Base-by-base conservation (phyloP, 2,329 filamentous ascomycete species). In the Apiospora marii region DNA sequence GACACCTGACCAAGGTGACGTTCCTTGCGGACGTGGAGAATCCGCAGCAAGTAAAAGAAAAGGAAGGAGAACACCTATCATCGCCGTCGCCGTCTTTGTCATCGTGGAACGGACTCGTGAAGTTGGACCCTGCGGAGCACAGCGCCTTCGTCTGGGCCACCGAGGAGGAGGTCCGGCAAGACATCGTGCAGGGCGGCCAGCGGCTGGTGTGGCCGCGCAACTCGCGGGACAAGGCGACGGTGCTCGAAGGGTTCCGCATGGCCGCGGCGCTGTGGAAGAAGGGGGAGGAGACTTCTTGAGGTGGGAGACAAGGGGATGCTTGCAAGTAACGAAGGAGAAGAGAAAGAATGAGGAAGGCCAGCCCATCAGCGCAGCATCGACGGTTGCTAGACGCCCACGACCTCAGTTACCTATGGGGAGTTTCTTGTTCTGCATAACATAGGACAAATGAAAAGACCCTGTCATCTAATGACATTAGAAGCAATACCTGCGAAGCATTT, bases 71-170 rank as follows among this genome's bases (percentile, higher is more conserved):
- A 27, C 7, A 13, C 14, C 12, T 24, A 8, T 30, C 27, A 12
- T 30, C 13, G 10, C 7, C 46, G 22, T 6, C n/a, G 22, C 6
- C n/a, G 19, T 8, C 16, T 3, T n/a, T 64, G 58, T 13, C 34
- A 30, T 61, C 7, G 30, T 34, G 34, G 67, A 37, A 48, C 43
- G 5, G n/a, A 2, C 7, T 19, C 24, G 43, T 46, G 14, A 46
- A n/a, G 41, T n/a, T 68, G 67, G 67, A 68, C 27, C 67, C 67
- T 13, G 24, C 19, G n/a, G 67, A 68, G 67, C 41, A 44, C 43
- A 12, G 12, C 24, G 64, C 44, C 24, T 44, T 27, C 41, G 41
- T 68, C 37, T 44, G 64, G 64, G 64, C 64, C n/a, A 44, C 64
- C 13, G 37, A 44, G 41, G n/a, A 46, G 10, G 64, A 68, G n/a